These are phyloP conservation scores for Yamadazyma insecticola DNA, from an alignment of 805 yeast genomes.

Conservation along the genomic window DNA sequence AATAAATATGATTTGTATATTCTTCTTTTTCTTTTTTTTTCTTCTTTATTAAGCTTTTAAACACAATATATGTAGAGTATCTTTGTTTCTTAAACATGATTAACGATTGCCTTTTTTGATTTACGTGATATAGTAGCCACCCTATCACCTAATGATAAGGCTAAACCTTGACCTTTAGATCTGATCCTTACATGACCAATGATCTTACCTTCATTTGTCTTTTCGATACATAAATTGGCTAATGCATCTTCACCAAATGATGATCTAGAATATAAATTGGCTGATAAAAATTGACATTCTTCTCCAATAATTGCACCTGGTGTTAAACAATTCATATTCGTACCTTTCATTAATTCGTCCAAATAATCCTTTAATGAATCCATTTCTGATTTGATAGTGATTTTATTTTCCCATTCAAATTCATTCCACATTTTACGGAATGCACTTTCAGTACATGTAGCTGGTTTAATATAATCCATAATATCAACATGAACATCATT, in stretches of 20 bases:
- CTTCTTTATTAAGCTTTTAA: no score
- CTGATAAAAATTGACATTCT: constrained; percentile 88
- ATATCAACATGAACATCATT: constrained; percentile 95
- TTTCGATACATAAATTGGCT: constrained; percentile 92
- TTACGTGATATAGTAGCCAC: constrained; percentile 77
- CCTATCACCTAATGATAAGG: constrained; percentile 89
- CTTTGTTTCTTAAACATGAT: constrained; percentile 12
- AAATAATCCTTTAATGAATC: constrained; percentile 71
- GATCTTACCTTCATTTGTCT: constrained; percentile 65
- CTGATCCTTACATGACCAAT: constrained; percentile 95
- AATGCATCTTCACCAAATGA: constrained; percentile 97
- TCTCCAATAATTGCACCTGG: constrained; percentile 88
- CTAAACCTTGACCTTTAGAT: constrained; percentile 96
- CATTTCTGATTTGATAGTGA: constrained; percentile 72
- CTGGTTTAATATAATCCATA: constrained; percentile 96
- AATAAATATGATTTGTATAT: neutral
- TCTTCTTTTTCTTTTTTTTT: no score
- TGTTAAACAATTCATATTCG: constrained; percentile 92
- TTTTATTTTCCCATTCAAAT: constrained; percentile 99
- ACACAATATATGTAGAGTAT: no score
- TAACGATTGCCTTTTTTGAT: constrained; percentile 18
- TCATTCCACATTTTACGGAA: constrained; percentile 99
- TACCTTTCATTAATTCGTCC: constrained; percentile 68
- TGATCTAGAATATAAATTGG: constrained; percentile 87
- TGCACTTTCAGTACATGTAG: constrained; percentile 79